These are phyloP conservation scores for Pulveroboletus frians DNA, from an alignment of 768 basidiomycete species.

Conservation along the genomic window DNA sequence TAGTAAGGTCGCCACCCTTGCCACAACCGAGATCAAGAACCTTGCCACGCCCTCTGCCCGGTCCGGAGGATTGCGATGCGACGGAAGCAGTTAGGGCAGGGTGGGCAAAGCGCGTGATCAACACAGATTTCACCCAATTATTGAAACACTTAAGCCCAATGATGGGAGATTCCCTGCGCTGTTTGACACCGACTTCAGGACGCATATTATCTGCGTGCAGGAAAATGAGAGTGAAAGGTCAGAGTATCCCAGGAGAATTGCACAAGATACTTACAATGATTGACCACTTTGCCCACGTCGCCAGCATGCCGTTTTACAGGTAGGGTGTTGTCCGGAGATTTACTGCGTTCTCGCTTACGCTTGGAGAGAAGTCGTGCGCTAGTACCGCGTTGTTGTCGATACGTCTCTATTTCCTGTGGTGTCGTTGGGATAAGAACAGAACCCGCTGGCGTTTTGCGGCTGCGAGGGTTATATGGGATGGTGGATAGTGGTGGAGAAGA, in stretches of 20 bases:
- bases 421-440: slow-evolving; percentile 65
- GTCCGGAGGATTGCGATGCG: slow-evolving; percentile 19
- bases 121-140: slow-evolving; percentile 98
- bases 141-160: slow-evolving; percentile 97
- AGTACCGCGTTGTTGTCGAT: slow-evolving; percentile 50
- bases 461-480: slow-evolving; percentile 61
- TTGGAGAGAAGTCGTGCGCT: slow-evolving; percentile 52
- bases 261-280: slow-evolving; percentile 61
- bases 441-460: slow-evolving; percentile 54
- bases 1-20: slow-evolving; percentile 96
- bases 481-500: slow-evolving; percentile 28
- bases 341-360: slow-evolving; percentile 45
- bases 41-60: slow-evolving; percentile 48
- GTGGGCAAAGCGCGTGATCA: slow-evolving; percentile 86
- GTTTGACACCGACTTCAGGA: slow-evolving; percentile 83
- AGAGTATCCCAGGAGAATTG: neutral
- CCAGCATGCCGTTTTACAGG: slow-evolving; percentile 51
- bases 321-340: slow-evolving; percentile 36
- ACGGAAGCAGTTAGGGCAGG: slow-evolving; percentile 50
- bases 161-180: slow-evolving; percentile 86
- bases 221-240: slow-evolving; percentile 1
- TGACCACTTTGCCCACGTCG: slow-evolving; percentile 69
- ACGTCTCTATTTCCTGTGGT: slow-evolving; percentile 54
- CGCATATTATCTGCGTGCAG: slow-evolving; percentile 73
- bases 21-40: slow-evolving; percentile 97